Evolutionary conservation across 2,329 filamentous ascomycete species (phyloP), one percentile per base, ranked within the genome.

Genomic region (Xylaria sp.): DNA sequence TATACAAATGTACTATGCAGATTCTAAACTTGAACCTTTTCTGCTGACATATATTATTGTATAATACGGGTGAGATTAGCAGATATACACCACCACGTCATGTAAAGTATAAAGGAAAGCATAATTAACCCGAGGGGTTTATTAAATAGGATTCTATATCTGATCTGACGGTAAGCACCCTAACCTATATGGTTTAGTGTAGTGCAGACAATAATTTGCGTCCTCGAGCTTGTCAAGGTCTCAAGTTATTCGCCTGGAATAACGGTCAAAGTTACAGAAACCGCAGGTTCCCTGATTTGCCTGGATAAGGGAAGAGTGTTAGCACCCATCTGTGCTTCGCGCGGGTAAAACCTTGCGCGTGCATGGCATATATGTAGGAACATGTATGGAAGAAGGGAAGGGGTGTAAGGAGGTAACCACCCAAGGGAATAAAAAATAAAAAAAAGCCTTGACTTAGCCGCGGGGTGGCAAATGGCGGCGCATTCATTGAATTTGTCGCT

Each of bases 31-130:
- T 41, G 32, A 64, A 46, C 62, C 32, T 39, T 56, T 32, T 41
- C n/a, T 37, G 62, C 48, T 65, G 20, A 41, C 34, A 50, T 58
- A 10, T 58, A 7, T 28, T 32, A 46, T 28, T 28, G 20, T n/a
- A 41, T 46, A 46, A 18, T 18, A 46, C 2, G 18, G 18, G 41
- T n/a, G 6, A n/a, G 41, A 8, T 46, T 18, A 46, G 41, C 23
- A 51, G 20, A 7, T 28, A 51, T 25, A 25, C 48, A 46, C 8
- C 37, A n/a, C 18, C 28, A 57, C n/a, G 20, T 39, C 32, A 56
- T 37, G 61, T 64, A 63, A 63, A 39, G 44, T 20, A 13, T 37
- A 44, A 44, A 54, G 23, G n/a, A 23, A 41, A 51, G 39, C 65
- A 55, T 12, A 63, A 52, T 39, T 41, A 48, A 32, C 15, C 41